Evolutionary conservation across 352 stramenopile genomes (phyloP).

Genomic region (Phytopythium ostracodes): DNA sequence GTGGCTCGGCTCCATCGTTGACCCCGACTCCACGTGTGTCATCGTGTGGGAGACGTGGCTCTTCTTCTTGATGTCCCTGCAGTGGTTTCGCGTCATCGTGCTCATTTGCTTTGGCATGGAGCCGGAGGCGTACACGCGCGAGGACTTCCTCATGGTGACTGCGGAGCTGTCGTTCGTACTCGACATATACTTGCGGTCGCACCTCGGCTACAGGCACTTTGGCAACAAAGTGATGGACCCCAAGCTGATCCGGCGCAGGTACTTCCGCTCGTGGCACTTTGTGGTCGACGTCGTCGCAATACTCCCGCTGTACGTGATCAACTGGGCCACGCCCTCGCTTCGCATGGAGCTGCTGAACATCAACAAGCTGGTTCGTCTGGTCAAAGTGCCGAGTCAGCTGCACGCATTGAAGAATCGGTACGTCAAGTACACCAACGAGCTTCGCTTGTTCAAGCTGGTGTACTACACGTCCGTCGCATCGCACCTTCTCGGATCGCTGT

Average conservation of each 20-base stretch:
- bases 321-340: slow-evolving; percentile 24
- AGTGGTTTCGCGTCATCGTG: slow-evolving; percentile 34
- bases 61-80: slow-evolving; percentile 24
- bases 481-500: slow-evolving; percentile 43
- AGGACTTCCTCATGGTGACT: slow-evolving; percentile 19
- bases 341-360: slow-evolving; percentile 41
- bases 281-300: slow-evolving; percentile 33
- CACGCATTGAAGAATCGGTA: slow-evolving; percentile 32
- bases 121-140: not conserved
- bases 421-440: slow-evolving; percentile 36
- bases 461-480: slow-evolving; percentile 48
- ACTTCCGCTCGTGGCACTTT: slow-evolving; percentile 36
- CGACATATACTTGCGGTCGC: slow-evolving; percentile 39
- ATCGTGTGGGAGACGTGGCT: slow-evolving; percentile 27
- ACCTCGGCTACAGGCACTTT: slow-evolving; percentile 45
- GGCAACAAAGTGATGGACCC: slow-evolving; percentile 61
- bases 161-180: slow-evolving; percentile 34
- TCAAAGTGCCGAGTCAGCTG: slow-evolving; percentile 28
- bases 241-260: slow-evolving; percentile 26
- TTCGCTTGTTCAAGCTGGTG: slow-evolving; percentile 43
- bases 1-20: slow-evolving; percentile 12
- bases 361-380: slow-evolving; percentile 48
- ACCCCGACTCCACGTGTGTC: slow-evolving; percentile 28
- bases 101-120: slow-evolving; percentile 32
- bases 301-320: slow-evolving; percentile 37